Conservation (phyloP, 176 grass and related monocot species). For the Secale cereale region DNA sequence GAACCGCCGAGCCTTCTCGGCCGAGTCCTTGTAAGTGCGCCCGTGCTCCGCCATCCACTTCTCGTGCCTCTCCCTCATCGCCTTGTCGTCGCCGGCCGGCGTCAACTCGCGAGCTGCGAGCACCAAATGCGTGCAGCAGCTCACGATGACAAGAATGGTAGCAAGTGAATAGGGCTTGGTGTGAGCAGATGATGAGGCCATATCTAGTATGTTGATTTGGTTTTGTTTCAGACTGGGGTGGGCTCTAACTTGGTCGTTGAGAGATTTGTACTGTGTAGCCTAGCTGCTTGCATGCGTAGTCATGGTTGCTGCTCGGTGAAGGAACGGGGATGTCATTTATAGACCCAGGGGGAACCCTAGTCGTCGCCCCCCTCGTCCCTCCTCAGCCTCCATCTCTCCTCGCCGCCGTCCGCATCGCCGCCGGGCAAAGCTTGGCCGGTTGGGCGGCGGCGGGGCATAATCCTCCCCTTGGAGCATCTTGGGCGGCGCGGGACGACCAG, state of each 20-base stretch:
- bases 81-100: background rate
- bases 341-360: no score
- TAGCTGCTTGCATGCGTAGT: background rate
- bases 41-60: constrained; percentile 59
- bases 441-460: no score
- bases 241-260: background rate
- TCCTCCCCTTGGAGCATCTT: no score
- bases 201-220: background rate
- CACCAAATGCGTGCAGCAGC: background rate
- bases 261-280: no score
- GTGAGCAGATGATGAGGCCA: background rate
- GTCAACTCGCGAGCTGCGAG: background rate
- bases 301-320: background rate
- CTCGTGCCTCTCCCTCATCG: constrained; percentile 37
- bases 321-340: no score
- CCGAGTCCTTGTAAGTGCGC: no score
- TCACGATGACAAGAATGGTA: background rate
- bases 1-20: no score
- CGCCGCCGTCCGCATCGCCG: no score
- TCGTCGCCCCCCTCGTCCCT: no score
- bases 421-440: no score
- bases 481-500: no score
- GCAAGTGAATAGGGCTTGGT: background rate
- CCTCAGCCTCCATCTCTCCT: no score
- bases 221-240: background rate